Conservation (phyloP, 345 rosid genomes). For the Brassica napus region DNA sequence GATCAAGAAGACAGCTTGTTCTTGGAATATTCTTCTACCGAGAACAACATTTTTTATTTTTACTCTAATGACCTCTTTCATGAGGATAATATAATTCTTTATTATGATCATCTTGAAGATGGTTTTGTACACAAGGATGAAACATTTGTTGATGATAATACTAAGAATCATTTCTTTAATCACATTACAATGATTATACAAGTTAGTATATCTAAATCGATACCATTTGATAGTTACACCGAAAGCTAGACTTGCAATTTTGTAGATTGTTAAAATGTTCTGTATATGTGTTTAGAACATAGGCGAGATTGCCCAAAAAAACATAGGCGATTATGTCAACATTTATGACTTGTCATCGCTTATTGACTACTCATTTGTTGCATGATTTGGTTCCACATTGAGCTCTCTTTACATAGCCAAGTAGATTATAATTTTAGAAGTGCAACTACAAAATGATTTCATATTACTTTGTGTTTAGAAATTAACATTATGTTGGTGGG, state of each 20-base stretch:
- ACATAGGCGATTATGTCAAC: slow-evolving; percentile 7
- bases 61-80: slow-evolving; percentile 19
- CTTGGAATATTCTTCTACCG: slow-evolving; percentile 36
- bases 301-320: not conserved
- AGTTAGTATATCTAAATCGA: not conserved
- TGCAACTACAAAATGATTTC: slow-evolving; percentile 10
- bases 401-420: slow-evolving; percentile 15
- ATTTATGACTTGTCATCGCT: slow-evolving; percentile 5
- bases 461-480: not conserved
- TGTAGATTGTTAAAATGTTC: not conserved
- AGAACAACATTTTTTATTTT: slow-evolving; percentile 24
- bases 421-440: not conserved
- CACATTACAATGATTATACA: not conserved
- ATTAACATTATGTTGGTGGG: not conserved
- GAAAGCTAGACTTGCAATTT: not conserved
- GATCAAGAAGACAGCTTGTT: slow-evolving; percentile 48
- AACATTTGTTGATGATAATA: not conserved
- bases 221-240: not conserved
- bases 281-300: not conserved
- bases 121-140: slow-evolving; percentile 33
- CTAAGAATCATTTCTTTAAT: not conserved
- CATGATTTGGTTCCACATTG: slow-evolving; percentile 12
- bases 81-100: slow-evolving; percentile 27
- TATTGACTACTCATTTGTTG: slow-evolving; percentile 19
- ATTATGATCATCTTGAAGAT: slow-evolving; percentile 26